Base-by-base conservation (phyloP, 208 protist genomes). In the Wallacemonas rigidus region DNA sequence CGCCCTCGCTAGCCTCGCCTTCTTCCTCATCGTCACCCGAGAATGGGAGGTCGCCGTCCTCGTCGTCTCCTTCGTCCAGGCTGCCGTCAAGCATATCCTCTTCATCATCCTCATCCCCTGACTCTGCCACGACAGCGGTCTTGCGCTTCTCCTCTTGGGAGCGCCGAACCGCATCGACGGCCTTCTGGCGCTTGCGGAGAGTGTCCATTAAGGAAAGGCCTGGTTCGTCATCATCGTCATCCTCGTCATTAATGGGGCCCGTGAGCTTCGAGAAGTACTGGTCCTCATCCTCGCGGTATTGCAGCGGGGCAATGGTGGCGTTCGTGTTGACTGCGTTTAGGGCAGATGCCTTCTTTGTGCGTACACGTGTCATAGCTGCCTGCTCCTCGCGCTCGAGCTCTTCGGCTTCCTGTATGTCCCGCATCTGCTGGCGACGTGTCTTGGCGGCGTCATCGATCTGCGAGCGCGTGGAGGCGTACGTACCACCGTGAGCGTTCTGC, bases 191-290 rank as follows among this genome's bases (percentile, higher is more conserved):
- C 60, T 81, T 83, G 44, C 85, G 82, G 53, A 97, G 77, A 11
- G 78, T 77, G 26, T 97, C 92, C 79, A 94, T 93, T 38, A 95
- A 82, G 3, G 92, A 92, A 17, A 95, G 80, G 39, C 87, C 88
- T 61, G 80, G 75, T 5, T 79, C 83, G 26, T 61, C 78, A 17
- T 77, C 81, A 3, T 72, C 67, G 56, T 71, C 77, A 39, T 74
- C 74, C 41, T 81, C 75, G 44, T 71, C 77, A 26, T 50, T 45
- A 50, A 17, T 60, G 55, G 64, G 77, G 45, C 69, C 82, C n/a
- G 84, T 64, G n/a, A 97, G 67, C 68, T 87, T 88, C n/a, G 85
- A 74, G 70, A 97, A 95, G 81, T 92, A 97, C 79, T 97, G 92
- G 61, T 97, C 92, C 61, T 94, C 92, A 67, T 95, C 90, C 82